Conservation (phyloP, 1,284 basidiomycete species). For the Rhodotorula sp. region DNA sequence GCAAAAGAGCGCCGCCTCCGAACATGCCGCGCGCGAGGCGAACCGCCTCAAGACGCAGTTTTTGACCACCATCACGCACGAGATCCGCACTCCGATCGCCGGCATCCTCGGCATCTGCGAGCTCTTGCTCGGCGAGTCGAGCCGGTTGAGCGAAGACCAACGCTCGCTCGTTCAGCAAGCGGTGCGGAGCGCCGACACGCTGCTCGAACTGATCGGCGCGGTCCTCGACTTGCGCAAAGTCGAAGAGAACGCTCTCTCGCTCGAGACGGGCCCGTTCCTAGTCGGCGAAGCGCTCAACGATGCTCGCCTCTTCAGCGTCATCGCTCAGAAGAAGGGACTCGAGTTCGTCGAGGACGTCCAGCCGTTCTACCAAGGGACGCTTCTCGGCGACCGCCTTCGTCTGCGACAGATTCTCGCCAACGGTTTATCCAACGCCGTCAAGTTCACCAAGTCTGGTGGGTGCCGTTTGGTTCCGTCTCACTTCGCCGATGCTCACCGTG, state of each 20-base stretch:
- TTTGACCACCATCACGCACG: conserved; percentile 42
- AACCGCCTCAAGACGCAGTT: conserved; percentile 50
- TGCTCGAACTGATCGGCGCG: conserved; percentile 41
- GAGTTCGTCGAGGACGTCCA: conserved; percentile 45
- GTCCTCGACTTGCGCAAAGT: conserved; percentile 50
- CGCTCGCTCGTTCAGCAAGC: conserved; percentile 20
- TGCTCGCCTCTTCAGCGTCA: conserved; percentile 47
- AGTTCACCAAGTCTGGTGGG: conserved; percentile 46
- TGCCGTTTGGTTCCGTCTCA: too few relatives aligned
- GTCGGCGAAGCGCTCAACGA: conserved; percentile 47
- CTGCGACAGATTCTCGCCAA: conserved; percentile 43
- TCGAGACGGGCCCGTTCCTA: conserved; percentile 47
- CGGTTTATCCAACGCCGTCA: conserved; percentile 46
- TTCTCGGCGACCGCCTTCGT: conserved; percentile 42
- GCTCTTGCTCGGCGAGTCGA: conserved; percentile 36
- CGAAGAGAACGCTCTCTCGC: conserved; percentile 48
- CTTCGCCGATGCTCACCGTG: not conserved
- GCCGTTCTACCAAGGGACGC: conserved; percentile 12
- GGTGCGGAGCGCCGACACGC: conserved; percentile 39
- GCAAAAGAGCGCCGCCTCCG: conserved; percentile 46
- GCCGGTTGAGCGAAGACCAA: conserved; percentile 1
- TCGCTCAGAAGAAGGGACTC: conserved; percentile 48
- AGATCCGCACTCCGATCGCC: conserved; percentile 28
- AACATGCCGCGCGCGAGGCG: conserved; percentile 50
- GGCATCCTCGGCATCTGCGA: conserved; percentile 42